Conservation (phyloP, 2,329 filamentous ascomycete genomes). For the Teratosphaeria viscida region DNA sequence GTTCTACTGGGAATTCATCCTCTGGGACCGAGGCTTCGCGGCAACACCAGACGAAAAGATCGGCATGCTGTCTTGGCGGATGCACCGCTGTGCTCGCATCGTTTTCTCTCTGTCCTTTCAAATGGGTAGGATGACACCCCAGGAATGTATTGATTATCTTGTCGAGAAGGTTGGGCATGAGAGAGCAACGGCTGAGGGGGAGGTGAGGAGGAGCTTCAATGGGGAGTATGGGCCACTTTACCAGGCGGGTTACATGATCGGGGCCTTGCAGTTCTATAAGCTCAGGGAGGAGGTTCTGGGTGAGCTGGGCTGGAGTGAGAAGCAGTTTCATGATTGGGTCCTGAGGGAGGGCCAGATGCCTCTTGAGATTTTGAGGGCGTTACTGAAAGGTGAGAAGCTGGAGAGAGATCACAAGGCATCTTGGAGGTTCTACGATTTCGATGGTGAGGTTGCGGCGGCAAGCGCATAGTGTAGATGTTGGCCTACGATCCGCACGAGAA, state of each 20-base stretch:
- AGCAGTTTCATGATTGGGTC: constrained; percentile 46
- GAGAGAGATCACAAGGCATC: constrained; percentile 16
- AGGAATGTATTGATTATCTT: constrained; percentile 47
- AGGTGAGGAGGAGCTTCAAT: constrained; percentile 47
- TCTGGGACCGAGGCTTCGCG: constrained; percentile 47
- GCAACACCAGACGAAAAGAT: constrained; percentile 42
- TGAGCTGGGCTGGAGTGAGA: constrained; percentile 34
- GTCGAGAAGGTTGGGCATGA: constrained; percentile 50
- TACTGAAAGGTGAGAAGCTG: constrained; percentile 36
- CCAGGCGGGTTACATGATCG: constrained; percentile 51
- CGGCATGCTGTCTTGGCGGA: constrained; percentile 52
- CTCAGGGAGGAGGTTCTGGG: constrained; percentile 41
- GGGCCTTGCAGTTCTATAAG: constrained; percentile 45
- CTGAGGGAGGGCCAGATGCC: constrained; percentile 44
- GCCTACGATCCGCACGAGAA: too few relatives aligned
- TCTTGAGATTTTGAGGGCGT: constrained; percentile 43
- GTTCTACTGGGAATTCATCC: constrained; percentile 51
- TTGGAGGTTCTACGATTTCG: constrained; percentile 41
- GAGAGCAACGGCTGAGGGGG: constrained; percentile 48
- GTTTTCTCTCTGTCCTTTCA: constrained; percentile 50
- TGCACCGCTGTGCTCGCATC: constrained; percentile 52
- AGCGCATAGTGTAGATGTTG: neutral
- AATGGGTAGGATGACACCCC: constrained; percentile 43
- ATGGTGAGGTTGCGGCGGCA: neutral
- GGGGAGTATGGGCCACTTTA: constrained; percentile 49